phyloP scores from a whole-genome alignment of 306 rosid species.

The Sphenostylis stenocarpa region DNA sequence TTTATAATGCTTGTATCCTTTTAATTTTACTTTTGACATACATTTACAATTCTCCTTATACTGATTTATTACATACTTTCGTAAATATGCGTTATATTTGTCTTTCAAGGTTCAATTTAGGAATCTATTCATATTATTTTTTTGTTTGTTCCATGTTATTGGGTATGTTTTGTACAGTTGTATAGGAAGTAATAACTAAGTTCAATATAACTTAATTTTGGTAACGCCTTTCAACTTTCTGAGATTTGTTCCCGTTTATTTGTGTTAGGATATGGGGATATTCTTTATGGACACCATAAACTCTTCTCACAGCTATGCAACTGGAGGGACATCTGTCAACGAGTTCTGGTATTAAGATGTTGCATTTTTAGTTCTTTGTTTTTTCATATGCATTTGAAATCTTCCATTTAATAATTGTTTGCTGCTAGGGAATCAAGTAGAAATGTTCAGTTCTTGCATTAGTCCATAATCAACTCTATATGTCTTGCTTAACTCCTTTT shows the following conservation, averaged over 20 bases:
- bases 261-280: slow-evolving; percentile 65
- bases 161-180: slow-evolving; percentile 1
- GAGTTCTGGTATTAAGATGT: slow-evolving; percentile 74
- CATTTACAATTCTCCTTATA: neutral
- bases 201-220: neutral
- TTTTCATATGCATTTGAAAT: slow-evolving; percentile 17
- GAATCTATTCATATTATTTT: neutral
- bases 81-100: neutral
- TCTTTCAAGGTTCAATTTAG: neutral
- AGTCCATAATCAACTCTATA: slow-evolving; percentile 1
- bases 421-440: neutral
- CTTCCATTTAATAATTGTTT: slow-evolving; percentile 16
- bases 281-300: slow-evolving; percentile 82
- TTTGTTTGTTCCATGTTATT: neutral
- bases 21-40: neutral
- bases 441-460: neutral
- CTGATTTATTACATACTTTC: neutral
- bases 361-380: slow-evolving; percentile 22
- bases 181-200: neutral
- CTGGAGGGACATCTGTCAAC: slow-evolving; percentile 87
- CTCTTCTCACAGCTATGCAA: slow-evolving; percentile 94
- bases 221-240: slow-evolving; percentile 17
- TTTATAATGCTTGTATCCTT: neutral
- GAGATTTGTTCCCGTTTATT: slow-evolving; percentile 15
- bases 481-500: slow-evolving; percentile 11